phyloP scores from a whole-genome alignment of 2,329 filamentous ascomycete genomes.

The Penicillium decumbens region DNA sequence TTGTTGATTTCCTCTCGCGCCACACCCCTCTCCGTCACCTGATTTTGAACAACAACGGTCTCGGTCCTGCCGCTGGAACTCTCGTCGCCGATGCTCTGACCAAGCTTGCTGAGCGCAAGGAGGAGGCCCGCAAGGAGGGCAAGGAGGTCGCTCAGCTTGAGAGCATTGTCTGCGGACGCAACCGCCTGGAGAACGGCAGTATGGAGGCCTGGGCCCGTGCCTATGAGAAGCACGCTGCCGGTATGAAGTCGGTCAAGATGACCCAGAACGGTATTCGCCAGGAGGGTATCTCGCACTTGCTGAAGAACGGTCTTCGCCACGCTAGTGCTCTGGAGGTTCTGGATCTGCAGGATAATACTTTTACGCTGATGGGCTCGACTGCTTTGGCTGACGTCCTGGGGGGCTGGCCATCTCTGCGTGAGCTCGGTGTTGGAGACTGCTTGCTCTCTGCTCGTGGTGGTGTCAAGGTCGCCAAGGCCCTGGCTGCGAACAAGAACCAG shows the following conservation, averaged over 20 bases:
- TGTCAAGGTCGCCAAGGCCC: slow-evolving; percentile 65
- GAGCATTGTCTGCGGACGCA: slow-evolving; percentile 95
- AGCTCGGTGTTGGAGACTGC: slow-evolving; percentile 86
- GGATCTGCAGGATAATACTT: slow-evolving; percentile 97
- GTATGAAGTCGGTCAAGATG: slow-evolving; percentile 87
- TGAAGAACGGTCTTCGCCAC: slow-evolving; percentile 72
- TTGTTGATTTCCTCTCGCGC: slow-evolving; percentile 83
- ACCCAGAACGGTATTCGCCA: slow-evolving; percentile 96
- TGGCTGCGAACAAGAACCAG: slow-evolving; percentile 69
- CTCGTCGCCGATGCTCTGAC: slow-evolving; percentile 83
- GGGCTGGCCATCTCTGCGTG: slow-evolving; percentile 69
- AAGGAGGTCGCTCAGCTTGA: slow-evolving; percentile 77
- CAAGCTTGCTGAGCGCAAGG: slow-evolving; percentile 77
- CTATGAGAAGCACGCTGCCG: slow-evolving; percentile 71
- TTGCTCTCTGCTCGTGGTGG: slow-evolving; percentile 74
- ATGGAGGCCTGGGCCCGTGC: slow-evolving; percentile 93
- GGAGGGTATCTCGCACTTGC: slow-evolving; percentile 78
- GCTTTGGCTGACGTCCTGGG: slow-evolving; percentile 71
- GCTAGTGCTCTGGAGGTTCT: slow-evolving; percentile 66
- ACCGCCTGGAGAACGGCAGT: slow-evolving; percentile 89
- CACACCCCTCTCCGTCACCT: slow-evolving; percentile 90
- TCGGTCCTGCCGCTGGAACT: slow-evolving; percentile 85
- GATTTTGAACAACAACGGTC: slow-evolving; percentile 96
- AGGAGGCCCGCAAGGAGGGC: slow-evolving; percentile 56
- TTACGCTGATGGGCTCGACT: slow-evolving; percentile 73